Conservation (phyloP, 75 land plant species). For the Adiantum capillusveneris region DNA sequence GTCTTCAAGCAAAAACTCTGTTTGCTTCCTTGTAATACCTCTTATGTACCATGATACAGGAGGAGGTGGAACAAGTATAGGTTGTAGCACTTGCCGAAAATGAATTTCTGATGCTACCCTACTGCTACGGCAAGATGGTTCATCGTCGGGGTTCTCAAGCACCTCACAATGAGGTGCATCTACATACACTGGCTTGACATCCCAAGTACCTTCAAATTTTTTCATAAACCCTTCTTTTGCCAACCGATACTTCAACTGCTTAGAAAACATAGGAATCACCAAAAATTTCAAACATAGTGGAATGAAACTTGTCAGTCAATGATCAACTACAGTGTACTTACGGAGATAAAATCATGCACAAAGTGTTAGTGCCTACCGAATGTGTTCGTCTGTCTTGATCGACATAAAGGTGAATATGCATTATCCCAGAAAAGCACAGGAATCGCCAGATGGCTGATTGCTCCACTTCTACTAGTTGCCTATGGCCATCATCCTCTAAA, state of each 20-base stretch:
- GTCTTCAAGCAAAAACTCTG: slow-evolving; percentile 64
- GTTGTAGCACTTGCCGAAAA: slow-evolving; percentile 71
- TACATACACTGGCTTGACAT: slow-evolving; percentile 63
- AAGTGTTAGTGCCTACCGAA: slow-evolving; percentile 59
- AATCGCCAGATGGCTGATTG: slow-evolving; percentile 94
- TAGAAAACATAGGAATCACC: neutral
- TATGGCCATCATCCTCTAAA: slow-evolving; percentile 63
- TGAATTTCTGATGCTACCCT: slow-evolving; percentile 75
- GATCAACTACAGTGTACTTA: too few relatives aligned
- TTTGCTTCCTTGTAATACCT: slow-evolving; percentile 78
- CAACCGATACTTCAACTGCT: slow-evolving; percentile 74
- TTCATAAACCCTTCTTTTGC: slow-evolving; percentile 90
- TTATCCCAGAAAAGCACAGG: slow-evolving; percentile 94
- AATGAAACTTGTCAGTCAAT: too few relatives aligned
- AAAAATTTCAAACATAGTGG: too few relatives aligned
- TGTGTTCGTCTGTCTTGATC: slow-evolving; percentile 73
- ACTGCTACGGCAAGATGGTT: slow-evolving; percentile 22
- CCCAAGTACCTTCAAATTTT: slow-evolving; percentile 88
- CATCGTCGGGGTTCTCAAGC: neutral
- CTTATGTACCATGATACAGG: slow-evolving; percentile 88
- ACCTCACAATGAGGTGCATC: slow-evolving; percentile 45
- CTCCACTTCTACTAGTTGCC: slow-evolving; percentile 93
- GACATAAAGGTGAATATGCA: slow-evolving; percentile 72
- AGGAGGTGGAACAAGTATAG: slow-evolving; percentile 83
- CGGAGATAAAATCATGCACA: too few relatives aligned